Conservation (phyloP, 495 filamentous ascomycete genomes). For the Hyaloscypha variabilis region DNA sequence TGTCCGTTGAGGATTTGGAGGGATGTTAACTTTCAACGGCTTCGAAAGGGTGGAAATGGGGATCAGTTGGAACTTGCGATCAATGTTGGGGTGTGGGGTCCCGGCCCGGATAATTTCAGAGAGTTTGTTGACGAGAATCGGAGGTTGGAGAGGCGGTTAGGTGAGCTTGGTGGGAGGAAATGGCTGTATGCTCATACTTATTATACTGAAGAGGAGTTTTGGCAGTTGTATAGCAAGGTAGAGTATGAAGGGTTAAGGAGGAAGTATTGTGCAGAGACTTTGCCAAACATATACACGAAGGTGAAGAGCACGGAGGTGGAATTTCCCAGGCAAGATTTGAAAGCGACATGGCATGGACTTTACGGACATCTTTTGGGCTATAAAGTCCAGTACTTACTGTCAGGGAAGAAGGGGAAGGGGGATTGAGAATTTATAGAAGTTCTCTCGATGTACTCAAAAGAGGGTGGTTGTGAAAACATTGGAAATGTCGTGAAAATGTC, state of each 20-base stretch:
- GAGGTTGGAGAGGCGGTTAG: conserved; percentile 62
- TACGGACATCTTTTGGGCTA: conserved; percentile 2
- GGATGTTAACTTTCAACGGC: conserved; percentile 43
- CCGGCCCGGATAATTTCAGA: conserved; percentile 40
- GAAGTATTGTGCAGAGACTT: conserved; percentile 50
- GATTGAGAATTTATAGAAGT: too few species aligned
- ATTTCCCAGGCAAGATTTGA: background rate
- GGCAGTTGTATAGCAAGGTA: conserved; percentile 47
- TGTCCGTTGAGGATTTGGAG: conserved; percentile 48
- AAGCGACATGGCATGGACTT: conserved; percentile 7
- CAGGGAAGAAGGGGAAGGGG: background rate
- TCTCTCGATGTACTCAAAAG: too few species aligned
- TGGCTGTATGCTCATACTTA: conserved; percentile 65
- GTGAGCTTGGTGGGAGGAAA: conserved; percentile 64
- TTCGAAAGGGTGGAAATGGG: background rate
- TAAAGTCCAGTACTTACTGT: conserved; percentile 1
- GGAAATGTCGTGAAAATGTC: too few species aligned
- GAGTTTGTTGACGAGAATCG: conserved; percentile 60
- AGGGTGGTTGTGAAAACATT: too few species aligned
- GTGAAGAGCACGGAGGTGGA: conserved; percentile 35
- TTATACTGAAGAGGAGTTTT: conserved; percentile 56
- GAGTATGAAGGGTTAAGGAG: conserved; percentile 53
- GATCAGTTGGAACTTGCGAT: conserved; percentile 21
- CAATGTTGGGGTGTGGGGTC: conserved; percentile 56
- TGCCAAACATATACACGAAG: conserved; percentile 61